A percentile compares a stretch with the other conserved stretches of the same genome.
Evolutionary conservation across 2,329 filamentous ascomycete genomes (phyloP).

Genomic region (Penicillium glabrum): DNA sequence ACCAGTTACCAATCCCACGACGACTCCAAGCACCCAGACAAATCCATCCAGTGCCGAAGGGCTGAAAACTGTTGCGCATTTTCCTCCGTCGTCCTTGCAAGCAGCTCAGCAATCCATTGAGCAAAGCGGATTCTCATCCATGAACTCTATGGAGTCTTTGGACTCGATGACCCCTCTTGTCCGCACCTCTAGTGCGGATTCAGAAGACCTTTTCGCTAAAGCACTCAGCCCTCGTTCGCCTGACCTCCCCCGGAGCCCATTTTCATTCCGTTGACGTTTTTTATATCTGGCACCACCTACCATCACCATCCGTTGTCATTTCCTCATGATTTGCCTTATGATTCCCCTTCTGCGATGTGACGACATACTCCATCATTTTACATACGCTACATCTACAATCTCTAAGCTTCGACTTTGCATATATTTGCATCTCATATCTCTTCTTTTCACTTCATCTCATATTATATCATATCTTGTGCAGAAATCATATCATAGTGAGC

Average conservation of each 20-base stretch:
- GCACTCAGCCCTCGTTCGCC: conserved; percentile 84
- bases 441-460: conserved; percentile 4
- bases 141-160: conserved; percentile 23
- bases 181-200: conserved; percentile 46
- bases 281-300: neutral
- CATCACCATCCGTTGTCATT: neutral
- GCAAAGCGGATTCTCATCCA: conserved; percentile 20
- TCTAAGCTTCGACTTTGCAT: neutral
- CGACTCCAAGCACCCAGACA: conserved; percentile 12
- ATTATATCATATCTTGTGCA: conserved; percentile 15
- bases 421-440: neutral
- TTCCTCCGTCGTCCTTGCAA: conserved; percentile 41
- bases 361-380: conserved; percentile 9
- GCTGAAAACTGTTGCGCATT: conserved; percentile 37
- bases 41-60: no score
- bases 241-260: conserved; percentile 81
- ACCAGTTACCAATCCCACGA: conserved; percentile 27
- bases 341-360: conserved; percentile 27
- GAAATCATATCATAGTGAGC: conserved; percentile 12
- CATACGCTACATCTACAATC: neutral
- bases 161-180: conserved; percentile 33
- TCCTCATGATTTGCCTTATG: conserved; percentile 20
- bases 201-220: conserved; percentile 81
- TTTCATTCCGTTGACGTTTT: conserved; percentile 54
- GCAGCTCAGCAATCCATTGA: conserved; percentile 31